phyloP scores from a whole-genome alignment of 768 basidiomycete species.

The Plicaturopsis crispa region DNA sequence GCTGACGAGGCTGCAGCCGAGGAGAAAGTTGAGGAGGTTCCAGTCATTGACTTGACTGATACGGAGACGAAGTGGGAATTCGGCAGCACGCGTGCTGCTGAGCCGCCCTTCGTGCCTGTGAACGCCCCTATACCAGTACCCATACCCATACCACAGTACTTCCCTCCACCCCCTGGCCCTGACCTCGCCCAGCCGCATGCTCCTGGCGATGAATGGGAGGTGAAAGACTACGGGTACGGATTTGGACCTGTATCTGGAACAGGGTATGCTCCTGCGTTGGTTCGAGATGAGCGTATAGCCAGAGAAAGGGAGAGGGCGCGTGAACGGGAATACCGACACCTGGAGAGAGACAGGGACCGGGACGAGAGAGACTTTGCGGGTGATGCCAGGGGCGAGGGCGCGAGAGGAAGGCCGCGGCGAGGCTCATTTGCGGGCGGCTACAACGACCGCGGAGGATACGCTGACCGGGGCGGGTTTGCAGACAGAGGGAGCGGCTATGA shows the following conservation, averaged over 20 bases:
- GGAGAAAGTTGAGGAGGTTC: background rate
- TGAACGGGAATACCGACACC: constrained; percentile 15
- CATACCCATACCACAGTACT: background rate
- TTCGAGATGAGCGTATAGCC: constrained; percentile 20
- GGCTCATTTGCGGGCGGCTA: constrained; percentile 17
- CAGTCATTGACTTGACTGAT: constrained; percentile 6
- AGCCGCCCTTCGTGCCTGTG: constrained; percentile 6
- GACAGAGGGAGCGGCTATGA: constrained; percentile 15
- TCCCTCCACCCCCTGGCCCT: constrained; percentile 2
- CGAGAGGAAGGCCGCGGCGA: constrained; percentile 20
- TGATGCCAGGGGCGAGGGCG: constrained; percentile 7
- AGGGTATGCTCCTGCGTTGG: constrained; percentile 22
- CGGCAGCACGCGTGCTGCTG: constrained; percentile 31
- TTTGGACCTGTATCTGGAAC: constrained; percentile 41
- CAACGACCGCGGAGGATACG: constrained; percentile 5
- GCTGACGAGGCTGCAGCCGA: background rate
- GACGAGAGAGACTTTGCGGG: constrained; percentile 6
- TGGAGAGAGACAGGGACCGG: constrained; percentile 7
- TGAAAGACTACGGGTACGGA: constrained; percentile 58
- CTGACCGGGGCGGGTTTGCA: constrained; percentile 1
- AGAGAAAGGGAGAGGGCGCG: constrained; percentile 21
- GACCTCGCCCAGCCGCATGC: constrained; percentile 2
- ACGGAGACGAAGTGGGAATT: constrained; percentile 44
- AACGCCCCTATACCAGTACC: constrained; percentile 3
- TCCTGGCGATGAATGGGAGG: constrained; percentile 35